These are phyloP conservation scores for Quercus engelmannii DNA, from an alignment of 306 rosid species.

Conservation along the genomic window DNA sequence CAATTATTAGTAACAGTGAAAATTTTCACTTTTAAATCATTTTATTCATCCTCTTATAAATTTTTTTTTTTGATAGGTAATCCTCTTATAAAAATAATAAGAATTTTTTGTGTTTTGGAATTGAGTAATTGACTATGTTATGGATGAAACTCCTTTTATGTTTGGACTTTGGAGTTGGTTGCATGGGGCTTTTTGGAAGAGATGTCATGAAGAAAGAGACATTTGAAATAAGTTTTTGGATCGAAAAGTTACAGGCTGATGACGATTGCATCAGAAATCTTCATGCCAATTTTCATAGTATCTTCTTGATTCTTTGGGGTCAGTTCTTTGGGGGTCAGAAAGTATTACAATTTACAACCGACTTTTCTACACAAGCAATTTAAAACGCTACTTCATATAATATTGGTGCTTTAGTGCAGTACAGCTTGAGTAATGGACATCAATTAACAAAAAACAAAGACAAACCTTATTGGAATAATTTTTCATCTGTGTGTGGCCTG, in stretches of 20 bases:
- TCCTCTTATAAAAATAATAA: background rate
- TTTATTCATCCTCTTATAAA: background rate
- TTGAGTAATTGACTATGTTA: background rate
- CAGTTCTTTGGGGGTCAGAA: background rate
- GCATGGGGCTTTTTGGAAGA: background rate
- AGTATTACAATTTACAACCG: background rate
- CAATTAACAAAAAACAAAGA: background rate
- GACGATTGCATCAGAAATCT: background rate
- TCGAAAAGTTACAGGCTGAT: background rate
- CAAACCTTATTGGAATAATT: background rate
- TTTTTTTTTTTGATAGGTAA: too few relatives aligned
- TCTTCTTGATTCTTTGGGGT: background rate
- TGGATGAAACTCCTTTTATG: background rate
- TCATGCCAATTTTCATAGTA: background rate
- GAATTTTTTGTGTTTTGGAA: background rate
- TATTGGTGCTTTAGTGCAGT: background rate
- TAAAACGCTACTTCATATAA: background rate
- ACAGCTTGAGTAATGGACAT: background rate
- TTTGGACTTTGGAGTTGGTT: background rate
- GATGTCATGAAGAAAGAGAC: background rate
- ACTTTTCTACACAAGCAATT: background rate
- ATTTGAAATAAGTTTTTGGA: background rate
- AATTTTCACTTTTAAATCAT: background rate
- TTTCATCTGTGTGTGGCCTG: background rate
- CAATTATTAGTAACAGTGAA: background rate